Percentiles rank a stretch among this genome's conserved stretches.
Conservation (phyloP, 371 early-diverging fungal species). For the Mucor mucedo region DNA sequence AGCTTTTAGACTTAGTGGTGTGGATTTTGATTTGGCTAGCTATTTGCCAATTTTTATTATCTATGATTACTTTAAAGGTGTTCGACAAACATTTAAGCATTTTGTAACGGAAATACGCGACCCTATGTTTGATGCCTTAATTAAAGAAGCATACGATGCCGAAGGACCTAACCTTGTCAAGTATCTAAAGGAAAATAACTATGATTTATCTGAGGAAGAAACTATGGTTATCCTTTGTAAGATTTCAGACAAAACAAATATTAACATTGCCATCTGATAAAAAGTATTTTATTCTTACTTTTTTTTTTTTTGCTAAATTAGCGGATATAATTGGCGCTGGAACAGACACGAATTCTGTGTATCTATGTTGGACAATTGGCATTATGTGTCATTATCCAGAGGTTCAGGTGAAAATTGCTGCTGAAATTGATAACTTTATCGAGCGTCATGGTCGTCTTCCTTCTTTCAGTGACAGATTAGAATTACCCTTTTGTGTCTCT, state of each 20-base stretch:
- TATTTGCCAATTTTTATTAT: slow-evolving; percentile 15
- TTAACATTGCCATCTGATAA: neutral
- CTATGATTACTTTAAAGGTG: slow-evolving; percentile 3
- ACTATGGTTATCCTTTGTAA: slow-evolving; percentile 6
- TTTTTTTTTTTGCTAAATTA: slow-evolving; percentile 8
- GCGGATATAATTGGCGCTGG: slow-evolving; percentile 25
- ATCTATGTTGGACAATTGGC: slow-evolving; percentile 20
- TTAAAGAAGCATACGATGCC: neutral
- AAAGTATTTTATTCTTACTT: neutral
- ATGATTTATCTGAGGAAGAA: neutral
- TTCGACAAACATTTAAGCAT: neutral
- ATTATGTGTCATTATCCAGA: slow-evolving; percentile 18
- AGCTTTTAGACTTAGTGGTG: slow-evolving; percentile 7
- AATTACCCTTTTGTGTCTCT: slow-evolving; percentile 20
- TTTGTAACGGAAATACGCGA: slow-evolving; percentile 4
- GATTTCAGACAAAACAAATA: neutral
- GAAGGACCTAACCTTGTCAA: slow-evolving; percentile 11
- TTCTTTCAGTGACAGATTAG: slow-evolving; percentile 7
- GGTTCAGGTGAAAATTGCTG: slow-evolving; percentile 10
- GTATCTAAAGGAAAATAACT: neutral
- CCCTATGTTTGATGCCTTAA: slow-evolving; percentile 6
- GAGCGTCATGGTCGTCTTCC: slow-evolving; percentile 3
- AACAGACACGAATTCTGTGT: slow-evolving; percentile 17
- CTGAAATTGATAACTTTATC: slow-evolving; percentile 21
- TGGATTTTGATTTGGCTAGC: slow-evolving; percentile 13